phyloP scores from a whole-genome alignment of 2,329 filamentous ascomycete genomes.

The Colletotrichum caudatum region DNA sequence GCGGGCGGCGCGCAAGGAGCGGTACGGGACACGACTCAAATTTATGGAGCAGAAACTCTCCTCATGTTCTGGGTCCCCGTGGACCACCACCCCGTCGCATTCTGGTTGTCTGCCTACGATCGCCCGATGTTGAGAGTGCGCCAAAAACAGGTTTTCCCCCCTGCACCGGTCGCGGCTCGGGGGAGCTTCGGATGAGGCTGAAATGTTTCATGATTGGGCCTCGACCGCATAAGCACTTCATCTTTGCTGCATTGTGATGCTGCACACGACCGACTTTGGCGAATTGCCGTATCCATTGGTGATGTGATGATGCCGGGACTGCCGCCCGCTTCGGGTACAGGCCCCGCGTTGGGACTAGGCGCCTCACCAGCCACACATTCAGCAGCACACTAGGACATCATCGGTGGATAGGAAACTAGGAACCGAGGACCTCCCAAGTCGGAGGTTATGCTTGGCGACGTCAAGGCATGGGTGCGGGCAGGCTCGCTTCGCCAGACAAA shows the following conservation, averaged over 20 bases:
- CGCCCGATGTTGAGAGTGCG: conserved; percentile 3
- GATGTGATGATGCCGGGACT: conserved; percentile 2
- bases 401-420: background rate
- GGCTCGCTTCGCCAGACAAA: conserved; percentile 2
- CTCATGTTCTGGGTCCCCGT: conserved; percentile 19
- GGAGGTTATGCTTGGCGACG: background rate
- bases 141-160: conserved; percentile 40
- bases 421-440: background rate
- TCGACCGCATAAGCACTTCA: conserved; percentile 33
- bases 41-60: conserved; percentile 23
- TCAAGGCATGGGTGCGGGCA: background rate
- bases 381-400: background rate
- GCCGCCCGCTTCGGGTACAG: background rate
- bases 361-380: conserved; percentile 24
- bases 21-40: conserved; percentile 37
- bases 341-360: too few relatives aligned
- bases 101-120: conserved; percentile 24
- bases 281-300: conserved; percentile 16
- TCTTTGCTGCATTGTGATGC: conserved; percentile 34
- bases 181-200: conserved; percentile 38
- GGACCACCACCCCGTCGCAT: conserved; percentile 16
- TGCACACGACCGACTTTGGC: conserved; percentile 31
- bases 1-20: conserved; percentile 25
- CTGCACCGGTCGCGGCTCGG: conserved; percentile 18
- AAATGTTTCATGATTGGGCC: conserved; percentile 41